phyloP scores from a whole-genome alignment of 208 protist genomes.

The Trypanosoma rangeli region DNA sequence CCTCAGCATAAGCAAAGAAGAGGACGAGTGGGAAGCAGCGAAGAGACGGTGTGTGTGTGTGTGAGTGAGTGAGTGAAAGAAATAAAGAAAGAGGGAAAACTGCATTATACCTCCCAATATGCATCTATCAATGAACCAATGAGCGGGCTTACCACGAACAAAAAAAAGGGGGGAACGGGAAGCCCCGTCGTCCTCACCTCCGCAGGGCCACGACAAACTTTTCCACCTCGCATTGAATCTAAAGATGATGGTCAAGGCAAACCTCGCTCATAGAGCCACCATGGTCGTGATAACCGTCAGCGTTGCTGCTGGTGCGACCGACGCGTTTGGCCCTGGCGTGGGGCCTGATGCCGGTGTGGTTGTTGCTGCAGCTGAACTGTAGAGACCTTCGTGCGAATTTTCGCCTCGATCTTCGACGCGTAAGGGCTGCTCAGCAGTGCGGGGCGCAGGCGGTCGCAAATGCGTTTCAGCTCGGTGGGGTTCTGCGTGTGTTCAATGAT shows the following conservation, averaged over 20 bases:
- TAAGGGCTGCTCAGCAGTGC: conserved; percentile 55
- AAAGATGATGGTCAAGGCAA: neutral
- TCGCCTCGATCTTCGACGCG: conserved; percentile 65
- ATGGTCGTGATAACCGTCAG: neutral
- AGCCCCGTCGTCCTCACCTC: neutral
- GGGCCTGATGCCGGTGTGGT: conserved; percentile 3
- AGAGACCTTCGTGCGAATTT: conserved; percentile 42
- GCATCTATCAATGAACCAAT: neutral
- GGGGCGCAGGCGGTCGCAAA: conserved; percentile 66
- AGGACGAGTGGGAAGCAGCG: neutral
- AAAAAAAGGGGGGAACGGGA: conserved; percentile 1
- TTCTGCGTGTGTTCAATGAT: conserved; percentile 54
- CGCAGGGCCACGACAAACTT: neutral
- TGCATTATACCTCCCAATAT: neutral
- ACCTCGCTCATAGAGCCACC: neutral
- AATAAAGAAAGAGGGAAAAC: neutral
- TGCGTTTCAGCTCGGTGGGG: conserved; percentile 60
- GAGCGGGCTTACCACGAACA: neutral
- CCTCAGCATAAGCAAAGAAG: neutral
- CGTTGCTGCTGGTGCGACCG: conserved; percentile 18
- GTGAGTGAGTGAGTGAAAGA: neutral
- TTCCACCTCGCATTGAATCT: conserved; percentile 1
- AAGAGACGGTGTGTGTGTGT: neutral
- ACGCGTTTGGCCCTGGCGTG: conserved; percentile 11
- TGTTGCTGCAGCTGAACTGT: conserved; percentile 15